Evolutionary conservation across 352 stramenopile genomes (phyloP), one percentile per base, ranked within the genome.

Genomic region (Phytophthora brassicae): DNA sequence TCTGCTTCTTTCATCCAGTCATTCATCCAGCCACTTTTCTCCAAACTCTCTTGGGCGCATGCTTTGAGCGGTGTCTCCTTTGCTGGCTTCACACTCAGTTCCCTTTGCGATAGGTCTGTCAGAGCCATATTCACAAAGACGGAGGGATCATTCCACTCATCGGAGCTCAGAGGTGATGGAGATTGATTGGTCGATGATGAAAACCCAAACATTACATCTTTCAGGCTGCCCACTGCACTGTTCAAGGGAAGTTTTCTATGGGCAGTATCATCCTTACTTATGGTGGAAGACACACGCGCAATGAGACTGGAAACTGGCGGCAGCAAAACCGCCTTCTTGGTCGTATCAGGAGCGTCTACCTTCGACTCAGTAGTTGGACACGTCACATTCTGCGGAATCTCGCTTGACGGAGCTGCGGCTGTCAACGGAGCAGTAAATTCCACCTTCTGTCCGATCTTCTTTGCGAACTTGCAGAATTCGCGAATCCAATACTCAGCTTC

Each of bases 401-500:
- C 33, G 23, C 26, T 20, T 13, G 26, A 22, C 16, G 17, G 13
- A 17, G 43, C 13, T 24, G 48, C 31, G 35, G 12, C 11, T 9
- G 36, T 45, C 19, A 35, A 28, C 7, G 29, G 23, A 8, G 50
- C 46, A 7, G 55, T 48, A 22, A 87, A 69, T 49, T 81, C 72
- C 33, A 90, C 68, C 6, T 60, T 64, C 48, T 93, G 84, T 19
- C 73, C 77, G 28, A 92, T 85, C 43, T 78, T 79, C 33, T 74
- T 71, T 46, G 77, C 78, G 57, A 93, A 91, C 56, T 75, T 78
- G 43, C 83, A 57, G 45, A 90, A 88, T 52, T 90, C 79, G 4
- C 66, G 70, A 50, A 84, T 74, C 84, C 81, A 91, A 43, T 89
- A 93, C 57, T 89, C 77, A 6, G 72, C 70, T 54, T 91, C 81